Evolutionary conservation across 208 protist genomes (phyloP), one percentile per base, ranked within the genome.

Genomic region (Trypanosoma cruzi): DNA sequence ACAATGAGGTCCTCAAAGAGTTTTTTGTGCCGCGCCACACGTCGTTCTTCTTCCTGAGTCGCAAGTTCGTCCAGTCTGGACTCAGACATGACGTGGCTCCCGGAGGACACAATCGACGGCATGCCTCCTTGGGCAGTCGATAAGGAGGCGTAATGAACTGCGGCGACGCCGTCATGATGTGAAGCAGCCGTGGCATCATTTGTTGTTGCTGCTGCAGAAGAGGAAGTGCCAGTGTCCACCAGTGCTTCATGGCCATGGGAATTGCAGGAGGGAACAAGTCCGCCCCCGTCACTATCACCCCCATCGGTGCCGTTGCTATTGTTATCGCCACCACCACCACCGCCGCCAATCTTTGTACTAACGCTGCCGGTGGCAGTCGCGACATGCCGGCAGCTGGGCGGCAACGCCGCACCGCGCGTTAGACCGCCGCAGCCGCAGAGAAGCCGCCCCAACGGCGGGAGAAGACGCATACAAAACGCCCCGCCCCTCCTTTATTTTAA

Each of bases 1-100:
- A 93, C 90, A 42, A 96, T 64, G 75, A 96, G 81, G 69, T 88
- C 82, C 44, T 93, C 85, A 56, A 96, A 93, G 13, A 92, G 54
- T 55, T 82, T 78, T 42, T 81, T 80, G 42, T 85, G 84, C 26
- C 90, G 82, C 28, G 76, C 80, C n/a, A 92, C 62, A 3, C 90
- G 90, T 49, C 74, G 75, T 50, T 90, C 87, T 77, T 93, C 87
- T 13, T 90, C 77, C 42, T 72, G 28, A 0, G 53, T 32, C 16
- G 72, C 78, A 4, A 96, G 60, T 48, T 84, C 78, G 18, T 75
- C 56, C 20, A 92, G 49, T 1, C 80, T 63, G 1, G 29, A 64
- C 66, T 90, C 84, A 22, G 64, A 81, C 28, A 77, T 73, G n/a
- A 87, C 79, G 59, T 91, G 80, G 62, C 71, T 71, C 13, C 61